Evolutionary conservation across 78 protist species (phyloP).

Genomic region (Polysphondylium violaceum): DNA sequence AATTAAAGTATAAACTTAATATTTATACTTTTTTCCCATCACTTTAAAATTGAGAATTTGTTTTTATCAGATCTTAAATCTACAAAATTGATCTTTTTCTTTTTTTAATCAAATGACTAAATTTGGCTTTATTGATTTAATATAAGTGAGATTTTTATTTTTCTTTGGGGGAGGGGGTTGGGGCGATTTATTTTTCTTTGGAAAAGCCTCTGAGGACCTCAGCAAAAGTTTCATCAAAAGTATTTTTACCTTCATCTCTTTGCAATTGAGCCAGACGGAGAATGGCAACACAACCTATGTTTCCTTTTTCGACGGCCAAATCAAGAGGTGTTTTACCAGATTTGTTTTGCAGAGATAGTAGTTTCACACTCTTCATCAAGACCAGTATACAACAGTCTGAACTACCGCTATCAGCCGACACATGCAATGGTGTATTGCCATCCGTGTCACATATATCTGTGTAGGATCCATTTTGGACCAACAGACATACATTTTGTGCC

Average conservation of each 20-base stretch:
- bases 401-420: slow-evolving; percentile 34
- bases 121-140: too few species aligned
- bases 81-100: too few species aligned
- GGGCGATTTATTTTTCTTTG: neutral
- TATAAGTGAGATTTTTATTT: too few species aligned
- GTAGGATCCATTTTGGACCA: slow-evolving; percentile 58
- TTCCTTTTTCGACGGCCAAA: slow-evolving; percentile 74
- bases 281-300: slow-evolving; percentile 78
- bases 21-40: too few species aligned
- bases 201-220: slow-evolving; percentile 33
- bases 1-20: too few species aligned
- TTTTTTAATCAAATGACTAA: too few species aligned
- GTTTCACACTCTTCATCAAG: slow-evolving; percentile 51
- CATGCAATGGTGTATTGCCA: slow-evolving; percentile 53
- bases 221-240: slow-evolving; percentile 64
- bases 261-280: slow-evolving; percentile 75
- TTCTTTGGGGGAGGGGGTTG: too few species aligned
- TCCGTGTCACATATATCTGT: slow-evolving; percentile 10
- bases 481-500: slow-evolving; percentile 45
- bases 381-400: slow-evolving; percentile 44
- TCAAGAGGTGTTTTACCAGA: slow-evolving; percentile 62
- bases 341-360: slow-evolving; percentile 36
- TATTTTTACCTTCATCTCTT: slow-evolving; percentile 68
- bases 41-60: too few species aligned
- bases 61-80: too few species aligned